Evolutionary conservation across 768 basidiomycete species (phyloP).

Genomic region (Pluteus cervinus): DNA sequence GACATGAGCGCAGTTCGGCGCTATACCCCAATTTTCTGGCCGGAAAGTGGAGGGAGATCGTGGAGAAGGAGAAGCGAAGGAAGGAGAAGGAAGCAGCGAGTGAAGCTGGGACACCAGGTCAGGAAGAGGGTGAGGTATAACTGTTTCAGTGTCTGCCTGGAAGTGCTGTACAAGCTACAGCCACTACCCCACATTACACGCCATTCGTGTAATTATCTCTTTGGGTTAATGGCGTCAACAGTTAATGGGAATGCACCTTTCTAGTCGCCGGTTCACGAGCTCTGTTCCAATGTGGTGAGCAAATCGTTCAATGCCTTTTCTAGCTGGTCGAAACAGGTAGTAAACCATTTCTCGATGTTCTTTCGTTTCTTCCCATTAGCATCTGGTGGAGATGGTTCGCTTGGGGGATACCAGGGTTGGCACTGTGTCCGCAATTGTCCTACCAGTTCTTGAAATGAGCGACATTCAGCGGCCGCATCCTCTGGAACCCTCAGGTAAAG

Average conservation of each 20-base stretch:
- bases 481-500: conserved; percentile 68
- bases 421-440: conserved; percentile 27
- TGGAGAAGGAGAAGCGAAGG: conserved; percentile 36
- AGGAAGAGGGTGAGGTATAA: conserved; percentile 33
- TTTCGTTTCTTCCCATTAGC: conserved; percentile 18
- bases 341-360: conserved; percentile 53
- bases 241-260: conserved; percentile 2
- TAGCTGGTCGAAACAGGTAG: conserved; percentile 59
- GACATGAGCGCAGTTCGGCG: conserved; percentile 42
- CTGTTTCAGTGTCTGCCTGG: conserved; percentile 2
- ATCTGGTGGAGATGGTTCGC: conserved; percentile 25
- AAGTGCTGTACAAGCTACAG: no score
- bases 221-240: no score
- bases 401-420: conserved; percentile 14
- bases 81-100: conserved; percentile 25
- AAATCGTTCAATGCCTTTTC: conserved; percentile 31
- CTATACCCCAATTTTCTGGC: conserved; percentile 58
- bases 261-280: conserved; percentile 3
- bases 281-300: conserved; percentile 17
- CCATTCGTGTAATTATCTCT: no score
- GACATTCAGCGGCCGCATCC: conserved; percentile 32
- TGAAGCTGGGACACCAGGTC: conserved; percentile 11
- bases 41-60: conserved; percentile 50
- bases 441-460: conserved; percentile 30
- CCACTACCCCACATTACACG: no score